phyloP scores from a whole-genome alignment of 805 yeast species.

The Vanderwaltozyma polyspora region DNA sequence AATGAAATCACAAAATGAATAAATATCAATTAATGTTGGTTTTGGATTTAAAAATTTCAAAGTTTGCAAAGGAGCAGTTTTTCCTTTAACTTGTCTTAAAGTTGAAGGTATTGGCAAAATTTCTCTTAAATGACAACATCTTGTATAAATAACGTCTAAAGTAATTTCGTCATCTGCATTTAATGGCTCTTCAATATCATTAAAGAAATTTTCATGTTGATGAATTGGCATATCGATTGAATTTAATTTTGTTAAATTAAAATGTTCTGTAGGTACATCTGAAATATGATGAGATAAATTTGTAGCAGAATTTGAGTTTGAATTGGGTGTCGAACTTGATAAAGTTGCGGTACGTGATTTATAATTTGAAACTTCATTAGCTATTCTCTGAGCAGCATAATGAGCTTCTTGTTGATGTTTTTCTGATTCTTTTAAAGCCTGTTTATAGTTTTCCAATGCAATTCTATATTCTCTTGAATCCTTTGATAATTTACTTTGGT shows the following conservation, averaged over 20 bases:
- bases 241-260: slow-evolving; percentile 1
- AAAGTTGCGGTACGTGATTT: too few species aligned
- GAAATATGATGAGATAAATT: background rate
- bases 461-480: slow-evolving; percentile 36
- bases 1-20: slow-evolving; percentile 80
- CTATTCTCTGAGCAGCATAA: slow-evolving; percentile 55
- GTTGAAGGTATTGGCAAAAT: slow-evolving; percentile 89
- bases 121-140: slow-evolving; percentile 89
- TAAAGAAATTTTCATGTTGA: slow-evolving; percentile 45
- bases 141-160: slow-evolving; percentile 64
- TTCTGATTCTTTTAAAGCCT: slow-evolving; percentile 47
- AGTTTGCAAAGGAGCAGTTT: slow-evolving; percentile 60
- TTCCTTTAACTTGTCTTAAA: slow-evolving; percentile 66
- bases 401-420: slow-evolving; percentile 73
- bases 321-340: background rate
- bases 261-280: background rate
- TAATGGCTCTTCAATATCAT: slow-evolving; percentile 10
- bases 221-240: slow-evolving; percentile 63
- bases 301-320: background rate
- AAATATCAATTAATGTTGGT: slow-evolving; percentile 80
- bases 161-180: slow-evolving; percentile 23
- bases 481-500: slow-evolving; percentile 24
- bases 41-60: slow-evolving; percentile 73
- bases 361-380: slow-evolving; percentile 47
- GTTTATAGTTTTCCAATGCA: slow-evolving; percentile 49